phyloP scores from a whole-genome alignment of 169 alveolate species.

The Toxoplasma gondii region DNA sequence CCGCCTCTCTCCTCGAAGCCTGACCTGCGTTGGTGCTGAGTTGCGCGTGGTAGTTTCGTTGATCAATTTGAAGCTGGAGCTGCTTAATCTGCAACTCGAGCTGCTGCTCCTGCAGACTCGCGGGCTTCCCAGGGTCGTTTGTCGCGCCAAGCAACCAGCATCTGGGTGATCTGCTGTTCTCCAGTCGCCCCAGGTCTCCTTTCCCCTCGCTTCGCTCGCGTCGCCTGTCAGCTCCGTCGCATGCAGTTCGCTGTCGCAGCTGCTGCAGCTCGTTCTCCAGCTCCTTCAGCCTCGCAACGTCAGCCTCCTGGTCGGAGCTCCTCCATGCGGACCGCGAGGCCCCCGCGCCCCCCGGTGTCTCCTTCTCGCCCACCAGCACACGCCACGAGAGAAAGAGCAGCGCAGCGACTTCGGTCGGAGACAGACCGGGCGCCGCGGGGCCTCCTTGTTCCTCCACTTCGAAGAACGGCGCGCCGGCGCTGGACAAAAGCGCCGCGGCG shows the following conservation, averaged over 20 bases:
- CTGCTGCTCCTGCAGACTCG: background rate
- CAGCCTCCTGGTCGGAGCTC: background rate
- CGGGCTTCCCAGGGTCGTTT: background rate
- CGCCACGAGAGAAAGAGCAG: background rate
- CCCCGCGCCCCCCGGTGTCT: background rate
- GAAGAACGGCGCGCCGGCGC: background rate
- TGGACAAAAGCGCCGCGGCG: background rate
- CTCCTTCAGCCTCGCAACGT: background rate
- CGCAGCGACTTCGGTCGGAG: background rate
- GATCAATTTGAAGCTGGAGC: slow-evolving; percentile 12
- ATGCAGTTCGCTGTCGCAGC: background rate
- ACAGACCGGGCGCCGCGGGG: background rate
- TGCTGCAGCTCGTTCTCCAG: background rate
- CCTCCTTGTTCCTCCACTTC: background rate
- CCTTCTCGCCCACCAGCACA: background rate
- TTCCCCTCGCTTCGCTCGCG: background rate
- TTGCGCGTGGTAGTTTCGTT: background rate
- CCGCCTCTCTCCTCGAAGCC: background rate
- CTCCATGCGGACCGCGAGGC: background rate
- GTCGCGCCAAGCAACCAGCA: background rate
- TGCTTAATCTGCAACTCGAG: slow-evolving; percentile 5
- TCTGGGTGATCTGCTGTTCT: background rate
- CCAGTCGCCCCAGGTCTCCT: background rate
- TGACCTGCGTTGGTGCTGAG: background rate
- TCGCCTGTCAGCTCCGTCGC: background rate